Percentiles rank a stretch among this genome's conserved stretches.
Evolutionary conservation across 805 yeast genomes (phyloP).

Genomic region (Cyberlindnera petersonii): DNA sequence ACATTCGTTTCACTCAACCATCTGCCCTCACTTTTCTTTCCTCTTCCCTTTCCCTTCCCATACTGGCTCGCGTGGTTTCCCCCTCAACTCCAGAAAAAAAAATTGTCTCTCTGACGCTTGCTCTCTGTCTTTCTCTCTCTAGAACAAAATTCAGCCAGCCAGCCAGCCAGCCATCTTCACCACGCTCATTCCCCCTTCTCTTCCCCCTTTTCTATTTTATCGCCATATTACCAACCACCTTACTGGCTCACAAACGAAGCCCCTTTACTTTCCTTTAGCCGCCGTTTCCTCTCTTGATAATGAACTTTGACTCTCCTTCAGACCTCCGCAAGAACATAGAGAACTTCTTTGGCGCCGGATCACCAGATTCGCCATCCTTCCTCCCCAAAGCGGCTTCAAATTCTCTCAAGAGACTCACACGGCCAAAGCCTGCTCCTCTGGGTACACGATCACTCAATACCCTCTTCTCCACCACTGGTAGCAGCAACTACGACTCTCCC

Average conservation of each 20-base stretch:
- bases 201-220: background rate
- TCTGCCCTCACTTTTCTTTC: too few relatives aligned
- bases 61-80: slow-evolving; percentile 4
- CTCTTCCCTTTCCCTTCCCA: too few relatives aligned
- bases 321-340: slow-evolving; percentile 22
- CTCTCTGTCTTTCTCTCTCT: too few relatives aligned
- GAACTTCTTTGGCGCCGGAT: slow-evolving; percentile 20
- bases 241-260: background rate
- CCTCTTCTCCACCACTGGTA: slow-evolving; percentile 12
- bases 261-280: background rate
- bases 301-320: slow-evolving; percentile 25
- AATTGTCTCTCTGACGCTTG: background rate
- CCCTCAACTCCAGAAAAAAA: slow-evolving; percentile 6
- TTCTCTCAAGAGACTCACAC: slow-evolving; percentile 16
- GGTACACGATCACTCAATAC: slow-evolving; percentile 12
- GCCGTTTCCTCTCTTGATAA: slow-evolving; percentile 1
- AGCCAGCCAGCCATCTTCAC: background rate
- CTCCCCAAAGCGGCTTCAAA: slow-evolving; percentile 17
- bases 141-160: too few relatives aligned
- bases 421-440: slow-evolving; percentile 19
- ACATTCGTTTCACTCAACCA: too few relatives aligned
- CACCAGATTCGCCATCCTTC: slow-evolving; percentile 28
- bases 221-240: background rate
- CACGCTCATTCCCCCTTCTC: background rate
- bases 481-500: slow-evolving; percentile 34